Evolutionary conservation across 1,284 basidiomycete genomes (phyloP).

Genomic region (Melanopsichium pennsylvanicum): DNA sequence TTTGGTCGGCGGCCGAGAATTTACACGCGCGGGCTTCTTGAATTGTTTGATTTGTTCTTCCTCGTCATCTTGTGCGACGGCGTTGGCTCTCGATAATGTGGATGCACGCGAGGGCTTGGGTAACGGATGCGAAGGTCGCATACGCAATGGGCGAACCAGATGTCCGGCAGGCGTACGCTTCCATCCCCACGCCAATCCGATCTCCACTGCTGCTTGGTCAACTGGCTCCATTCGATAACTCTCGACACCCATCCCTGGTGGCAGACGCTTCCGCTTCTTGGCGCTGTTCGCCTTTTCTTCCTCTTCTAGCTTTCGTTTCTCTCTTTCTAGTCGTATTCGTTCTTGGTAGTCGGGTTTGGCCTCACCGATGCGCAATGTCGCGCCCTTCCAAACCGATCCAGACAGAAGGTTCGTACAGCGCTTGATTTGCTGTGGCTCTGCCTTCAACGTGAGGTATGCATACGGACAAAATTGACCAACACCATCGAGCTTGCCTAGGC

Average conservation of each 20-base stretch:
- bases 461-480: constrained; percentile 45
- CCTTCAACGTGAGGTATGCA: constrained; percentile 51
- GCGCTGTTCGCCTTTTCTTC: constrained; percentile 3
- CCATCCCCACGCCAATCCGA: constrained; percentile 59
- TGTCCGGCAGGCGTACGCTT: constrained; percentile 59
- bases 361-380: constrained; percentile 55
- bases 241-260: constrained; percentile 48
- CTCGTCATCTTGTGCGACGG: constrained; percentile 3
- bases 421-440: constrained; percentile 43
- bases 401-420: constrained; percentile 52
- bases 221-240: constrained; percentile 40
- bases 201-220: constrained; percentile 37
- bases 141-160: constrained; percentile 57
- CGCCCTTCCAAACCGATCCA: constrained; percentile 61
- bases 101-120: constrained; percentile 32
- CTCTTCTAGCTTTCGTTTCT: constrained; percentile 15
- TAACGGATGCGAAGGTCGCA: constrained; percentile 55
- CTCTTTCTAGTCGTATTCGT: constrained; percentile 26
- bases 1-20: constrained; percentile 33
- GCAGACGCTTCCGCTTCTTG: constrained; percentile 34
- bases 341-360: constrained; percentile 50
- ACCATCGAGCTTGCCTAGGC: constrained; percentile 43
- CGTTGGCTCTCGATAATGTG: constrained; percentile 10
- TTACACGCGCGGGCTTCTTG: constrained; percentile 23
- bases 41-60: constrained; percentile 10